Conservation (phyloP, 768 basidiomycete genomes). For the Naematelia encephala region DNA sequence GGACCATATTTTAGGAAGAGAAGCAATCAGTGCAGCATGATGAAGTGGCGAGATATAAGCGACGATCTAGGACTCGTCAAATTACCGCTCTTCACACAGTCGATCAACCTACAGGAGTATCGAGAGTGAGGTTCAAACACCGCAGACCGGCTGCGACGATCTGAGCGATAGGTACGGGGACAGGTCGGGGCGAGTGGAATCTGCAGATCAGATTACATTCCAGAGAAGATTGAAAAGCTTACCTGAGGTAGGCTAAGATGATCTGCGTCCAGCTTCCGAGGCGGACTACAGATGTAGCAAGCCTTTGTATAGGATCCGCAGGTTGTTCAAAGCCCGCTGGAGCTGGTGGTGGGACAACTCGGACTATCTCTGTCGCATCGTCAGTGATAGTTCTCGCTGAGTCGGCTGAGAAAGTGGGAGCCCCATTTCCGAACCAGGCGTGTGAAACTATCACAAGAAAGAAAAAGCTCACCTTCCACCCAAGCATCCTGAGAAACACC, state of each 20-base stretch:
- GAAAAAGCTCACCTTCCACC: conserved; percentile 27
- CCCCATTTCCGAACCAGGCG: too few species aligned
- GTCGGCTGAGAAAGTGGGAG: neutral
- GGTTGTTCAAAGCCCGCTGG: conserved; percentile 16
- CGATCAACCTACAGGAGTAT: conserved; percentile 33
- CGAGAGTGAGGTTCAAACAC: conserved; percentile 36
- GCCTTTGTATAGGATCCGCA: conserved; percentile 19
- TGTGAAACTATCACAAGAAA: neutral
- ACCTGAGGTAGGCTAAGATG: conserved; percentile 34
- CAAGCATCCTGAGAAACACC: conserved; percentile 31
- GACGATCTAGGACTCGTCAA: conserved; percentile 31
- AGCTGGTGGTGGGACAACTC: conserved; percentile 13
- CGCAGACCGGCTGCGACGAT: conserved; percentile 42
- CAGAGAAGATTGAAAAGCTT: neutral
- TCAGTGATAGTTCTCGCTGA: neutral
- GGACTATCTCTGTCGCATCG: conserved; percentile 14
- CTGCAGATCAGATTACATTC: conserved; percentile 14
- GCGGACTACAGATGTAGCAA: conserved; percentile 21
- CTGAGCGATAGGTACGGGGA: conserved; percentile 47
- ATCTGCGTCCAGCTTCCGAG: conserved; percentile 40
- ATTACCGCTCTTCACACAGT: neutral
- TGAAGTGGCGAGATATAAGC: conserved; percentile 38
- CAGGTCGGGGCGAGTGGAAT: conserved; percentile 40
- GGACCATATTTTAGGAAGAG: conserved; percentile 36
- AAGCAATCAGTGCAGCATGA: conserved; percentile 32